phyloP scores from a whole-genome alignment of 225 moss, liverwort and hornwort genomes.

The Bryum argenteum region DNA sequence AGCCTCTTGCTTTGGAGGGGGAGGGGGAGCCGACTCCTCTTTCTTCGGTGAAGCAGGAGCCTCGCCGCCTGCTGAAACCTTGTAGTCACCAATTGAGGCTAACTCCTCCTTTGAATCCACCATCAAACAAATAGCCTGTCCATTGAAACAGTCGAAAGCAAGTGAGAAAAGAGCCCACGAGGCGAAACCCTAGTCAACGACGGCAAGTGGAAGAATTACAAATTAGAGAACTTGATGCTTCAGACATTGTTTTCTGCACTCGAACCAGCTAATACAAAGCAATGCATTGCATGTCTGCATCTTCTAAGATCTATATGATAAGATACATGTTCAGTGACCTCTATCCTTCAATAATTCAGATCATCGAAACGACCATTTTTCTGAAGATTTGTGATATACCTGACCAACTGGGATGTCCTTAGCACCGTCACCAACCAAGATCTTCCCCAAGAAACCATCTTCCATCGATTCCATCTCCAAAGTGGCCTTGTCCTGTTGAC shows the following conservation, averaged over 20 bases:
- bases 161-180: not conserved
- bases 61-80: slow-evolving; percentile 52
- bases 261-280: slow-evolving; percentile 3
- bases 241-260: not conserved
- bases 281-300: slow-evolving; percentile 9
- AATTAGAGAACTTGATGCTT: not conserved
- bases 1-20: slow-evolving; percentile 53
- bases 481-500: slow-evolving; percentile 86
- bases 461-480: slow-evolving; percentile 99
- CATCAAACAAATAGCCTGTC: slow-evolving; percentile 78
- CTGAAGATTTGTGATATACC: slow-evolving; percentile 32
- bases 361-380: not conserved
- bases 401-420: slow-evolving; percentile 92
- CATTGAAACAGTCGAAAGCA: slow-evolving; percentile 20
- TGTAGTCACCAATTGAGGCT: slow-evolving; percentile 57
- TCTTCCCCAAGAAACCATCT: slow-evolving; percentile 87
- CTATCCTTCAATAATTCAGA: not conserved
- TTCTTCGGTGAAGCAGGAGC: slow-evolving; percentile 44
- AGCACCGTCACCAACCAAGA: slow-evolving; percentile 83
- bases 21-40: slow-evolving; percentile 38
- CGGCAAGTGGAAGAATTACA: slow-evolving; percentile 13
- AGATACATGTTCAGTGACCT: not conserved
- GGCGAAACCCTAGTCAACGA: not conserved
- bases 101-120: slow-evolving; percentile 79
- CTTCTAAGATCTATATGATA: not conserved